phyloP scores from a whole-genome alignment of 2,329 filamentous ascomycete genomes.

The Aspergillus brunneoviolaceus region DNA sequence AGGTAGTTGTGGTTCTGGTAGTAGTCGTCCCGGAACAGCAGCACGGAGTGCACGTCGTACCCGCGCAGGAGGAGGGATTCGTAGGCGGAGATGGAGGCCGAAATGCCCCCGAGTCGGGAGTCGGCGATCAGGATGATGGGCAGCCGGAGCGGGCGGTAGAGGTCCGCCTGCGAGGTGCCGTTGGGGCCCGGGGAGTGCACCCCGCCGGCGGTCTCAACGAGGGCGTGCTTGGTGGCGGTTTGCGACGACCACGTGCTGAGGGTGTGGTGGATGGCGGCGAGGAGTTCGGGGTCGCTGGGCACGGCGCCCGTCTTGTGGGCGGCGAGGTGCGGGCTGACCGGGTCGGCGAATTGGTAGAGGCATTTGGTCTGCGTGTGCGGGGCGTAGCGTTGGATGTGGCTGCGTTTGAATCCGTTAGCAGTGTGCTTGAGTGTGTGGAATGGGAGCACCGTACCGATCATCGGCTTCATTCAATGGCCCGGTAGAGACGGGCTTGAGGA shows the following conservation, averaged over 20 bases:
- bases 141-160: slow-evolving; percentile 71
- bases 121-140: slow-evolving; percentile 76
- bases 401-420: neutral
- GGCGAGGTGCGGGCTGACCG: slow-evolving; percentile 76
- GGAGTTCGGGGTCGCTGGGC: slow-evolving; percentile 46
- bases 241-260: slow-evolving; percentile 36
- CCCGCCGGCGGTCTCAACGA: slow-evolving; percentile 80
- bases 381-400: slow-evolving; percentile 64
- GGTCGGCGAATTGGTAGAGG: slow-evolving; percentile 69
- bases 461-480: slow-evolving; percentile 70
- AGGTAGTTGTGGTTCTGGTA: slow-evolving; percentile 71
- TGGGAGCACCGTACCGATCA: slow-evolving; percentile 53
- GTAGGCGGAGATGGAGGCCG: slow-evolving; percentile 74
- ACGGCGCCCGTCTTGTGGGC: slow-evolving; percentile 38
- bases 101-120: slow-evolving; percentile 74
- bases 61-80: slow-evolving; percentile 76
- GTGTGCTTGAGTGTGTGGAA: too few species aligned
- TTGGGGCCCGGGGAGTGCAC: slow-evolving; percentile 77
- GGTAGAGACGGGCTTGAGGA: slow-evolving; percentile 80
- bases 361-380: slow-evolving; percentile 58
- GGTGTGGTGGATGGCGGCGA: slow-evolving; percentile 50
- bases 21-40: slow-evolving; percentile 65
- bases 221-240: slow-evolving; percentile 54
- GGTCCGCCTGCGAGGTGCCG: slow-evolving; percentile 72
- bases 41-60: slow-evolving; percentile 69